Evolutionary conservation across 495 filamentous ascomycete species (phyloP).

Genomic region (Talaromyces liani): DNA sequence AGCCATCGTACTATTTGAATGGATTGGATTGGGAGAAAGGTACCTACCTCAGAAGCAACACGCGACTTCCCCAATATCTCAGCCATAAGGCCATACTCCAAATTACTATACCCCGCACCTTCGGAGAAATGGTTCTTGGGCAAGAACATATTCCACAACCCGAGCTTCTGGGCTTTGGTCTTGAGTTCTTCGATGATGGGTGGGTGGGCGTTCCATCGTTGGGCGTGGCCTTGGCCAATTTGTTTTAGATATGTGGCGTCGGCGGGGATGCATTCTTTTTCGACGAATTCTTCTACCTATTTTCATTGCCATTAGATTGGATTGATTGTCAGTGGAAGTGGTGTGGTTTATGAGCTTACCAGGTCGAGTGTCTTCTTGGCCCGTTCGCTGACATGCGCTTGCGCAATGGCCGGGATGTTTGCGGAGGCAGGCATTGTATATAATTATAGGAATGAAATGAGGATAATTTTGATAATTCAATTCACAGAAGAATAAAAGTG

Average conservation of each 20-base stretch:
- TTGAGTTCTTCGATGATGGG: constrained; percentile 83
- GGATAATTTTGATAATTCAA: background rate
- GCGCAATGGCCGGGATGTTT: constrained; percentile 61
- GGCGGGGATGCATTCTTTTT: constrained; percentile 88
- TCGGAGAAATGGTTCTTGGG: constrained; percentile 91
- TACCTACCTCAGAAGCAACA: constrained; percentile 71
- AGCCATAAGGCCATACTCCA: constrained; percentile 92
- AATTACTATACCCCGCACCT: constrained; percentile 82
- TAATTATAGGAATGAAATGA: background rate
- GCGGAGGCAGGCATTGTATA: constrained; percentile 50
- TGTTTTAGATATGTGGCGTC: constrained; percentile 72
- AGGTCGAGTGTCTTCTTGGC: constrained; percentile 67
- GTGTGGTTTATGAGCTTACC: constrained; percentile 31
- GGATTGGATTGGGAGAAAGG: no score
- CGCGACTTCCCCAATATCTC: constrained; percentile 78
- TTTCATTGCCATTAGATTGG: background rate
- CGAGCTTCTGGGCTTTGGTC: constrained; percentile 70
- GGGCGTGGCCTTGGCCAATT: constrained; percentile 58
- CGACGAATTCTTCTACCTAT: constrained; percentile 90
- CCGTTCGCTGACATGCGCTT: constrained; percentile 64
- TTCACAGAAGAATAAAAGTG: constrained; percentile 1
- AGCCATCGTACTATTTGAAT: no score
- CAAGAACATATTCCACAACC: constrained; percentile 97
- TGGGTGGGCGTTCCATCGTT: constrained; percentile 73
- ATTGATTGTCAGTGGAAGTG: background rate